A percentile compares a stretch with the other conserved stretches of the same genome.
phyloP scores from a whole-genome alignment of 2,329 filamentous ascomycete species.

The Fusarium luffae region DNA sequence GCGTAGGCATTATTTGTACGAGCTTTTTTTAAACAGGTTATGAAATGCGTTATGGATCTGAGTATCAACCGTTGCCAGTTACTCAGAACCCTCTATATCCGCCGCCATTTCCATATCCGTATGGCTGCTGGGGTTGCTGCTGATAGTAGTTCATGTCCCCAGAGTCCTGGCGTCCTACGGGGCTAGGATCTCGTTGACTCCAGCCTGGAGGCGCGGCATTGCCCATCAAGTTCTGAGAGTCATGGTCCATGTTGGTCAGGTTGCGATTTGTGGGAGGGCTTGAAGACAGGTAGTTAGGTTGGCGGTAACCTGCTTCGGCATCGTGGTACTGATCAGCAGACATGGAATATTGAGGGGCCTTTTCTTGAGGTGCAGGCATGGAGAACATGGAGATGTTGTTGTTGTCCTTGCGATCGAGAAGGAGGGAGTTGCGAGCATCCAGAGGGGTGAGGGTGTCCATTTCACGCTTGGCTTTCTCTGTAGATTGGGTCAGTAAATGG shows the following conservation, averaged over 20 bases:
- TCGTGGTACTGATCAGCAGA: conserved; percentile 50
- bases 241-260: conserved; percentile 52
- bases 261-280: conserved; percentile 50
- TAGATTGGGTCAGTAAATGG: conserved; percentile 42
- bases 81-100: conserved; percentile 44
- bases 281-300: conserved; percentile 38
- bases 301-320: conserved; percentile 37
- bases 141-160: conserved; percentile 41
- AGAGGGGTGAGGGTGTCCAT: conserved; percentile 86
- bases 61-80: conserved; percentile 17
- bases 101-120: conserved; percentile 41
- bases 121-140: conserved; percentile 40
- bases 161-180: conserved; percentile 33
- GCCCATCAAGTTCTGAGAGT: conserved; percentile 53
- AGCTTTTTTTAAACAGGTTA: conserved; percentile 10
- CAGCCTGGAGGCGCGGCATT: conserved; percentile 55
- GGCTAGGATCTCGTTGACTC: conserved; percentile 41
- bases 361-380: conserved; percentile 54
- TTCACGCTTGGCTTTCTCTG: conserved; percentile 81
- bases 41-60: conserved; percentile 27
- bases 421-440: conserved; percentile 86
- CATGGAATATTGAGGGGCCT: conserved; percentile 47
- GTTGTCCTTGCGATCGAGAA: conserved; percentile 68
- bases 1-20: conserved; percentile 29
- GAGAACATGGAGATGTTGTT: conserved; percentile 57